phyloP scores from a whole-genome alignment of 306 rosid genomes.

The Inga laurina region DNA sequence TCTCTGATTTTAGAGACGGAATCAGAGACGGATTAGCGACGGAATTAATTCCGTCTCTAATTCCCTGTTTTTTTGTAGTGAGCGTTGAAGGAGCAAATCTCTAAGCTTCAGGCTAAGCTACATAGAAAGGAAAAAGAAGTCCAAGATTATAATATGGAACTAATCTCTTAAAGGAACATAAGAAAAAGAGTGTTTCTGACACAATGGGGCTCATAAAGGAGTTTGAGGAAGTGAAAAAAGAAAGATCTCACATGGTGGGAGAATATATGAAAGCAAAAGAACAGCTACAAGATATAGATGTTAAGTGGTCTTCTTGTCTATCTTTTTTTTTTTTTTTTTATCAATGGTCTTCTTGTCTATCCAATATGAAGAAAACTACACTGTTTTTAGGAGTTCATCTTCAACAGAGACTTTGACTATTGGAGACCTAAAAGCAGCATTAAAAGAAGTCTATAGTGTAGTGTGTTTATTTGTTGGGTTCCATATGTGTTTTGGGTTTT shows the following conservation, averaged over 20 bases:
- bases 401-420: not conserved
- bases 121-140: not conserved
- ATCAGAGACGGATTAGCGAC: too few species aligned
- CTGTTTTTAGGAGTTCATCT: not conserved
- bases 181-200: not conserved
- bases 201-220: not conserved
- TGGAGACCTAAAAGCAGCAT: not conserved
- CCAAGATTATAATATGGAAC: not conserved
- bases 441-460: too few species aligned
- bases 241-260: not conserved
- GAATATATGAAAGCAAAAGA: not conserved
- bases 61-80: too few species aligned
- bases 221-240: not conserved
- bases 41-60: too few species aligned
- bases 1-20: too few species aligned
- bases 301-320: not conserved
- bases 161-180: not conserved
- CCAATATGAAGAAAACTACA: not conserved
- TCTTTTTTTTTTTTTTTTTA: too few species aligned
- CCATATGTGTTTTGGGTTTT: not conserved
- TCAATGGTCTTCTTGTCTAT: not conserved
- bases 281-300: not conserved
- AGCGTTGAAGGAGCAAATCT: not conserved
- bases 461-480: not conserved
- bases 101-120: not conserved